Percentiles rank a stretch among this genome's conserved stretches.
These are phyloP conservation scores for Trichoderma atrobrunneum DNA, from an alignment of 2,329 filamentous ascomycete genomes.

Conservation along the genomic window DNA sequence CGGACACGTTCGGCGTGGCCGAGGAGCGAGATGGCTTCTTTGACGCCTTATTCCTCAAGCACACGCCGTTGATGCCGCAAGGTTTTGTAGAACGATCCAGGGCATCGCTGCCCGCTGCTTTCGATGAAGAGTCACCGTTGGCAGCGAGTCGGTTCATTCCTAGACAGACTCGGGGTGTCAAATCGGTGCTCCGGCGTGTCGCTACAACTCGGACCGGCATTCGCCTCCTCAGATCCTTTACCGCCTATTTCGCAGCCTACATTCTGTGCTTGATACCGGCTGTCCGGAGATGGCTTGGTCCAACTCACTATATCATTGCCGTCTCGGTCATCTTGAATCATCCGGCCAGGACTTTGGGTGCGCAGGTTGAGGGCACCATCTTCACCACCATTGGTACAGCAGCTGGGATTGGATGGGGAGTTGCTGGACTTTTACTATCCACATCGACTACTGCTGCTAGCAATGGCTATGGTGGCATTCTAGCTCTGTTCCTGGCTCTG, in stretches of 20 bases:
- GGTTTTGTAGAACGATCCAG: slow-evolving; percentile 42
- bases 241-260: slow-evolving; percentile 57
- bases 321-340: slow-evolving; percentile 59
- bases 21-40: slow-evolving; percentile 49
- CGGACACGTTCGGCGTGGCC: slow-evolving; percentile 42
- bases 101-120: slow-evolving; percentile 45
- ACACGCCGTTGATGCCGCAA: slow-evolving; percentile 37
- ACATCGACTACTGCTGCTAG: slow-evolving; percentile 46
- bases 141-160: slow-evolving; percentile 47
- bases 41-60: slow-evolving; percentile 47
- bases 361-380: slow-evolving; percentile 55
- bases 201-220: slow-evolving; percentile 51
- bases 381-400: slow-evolving; percentile 53
- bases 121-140: slow-evolving; percentile 47
- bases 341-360: slow-evolving; percentile 53
- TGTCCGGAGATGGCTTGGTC: slow-evolving; percentile 50
- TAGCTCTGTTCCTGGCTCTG: slow-evolving; percentile 53
- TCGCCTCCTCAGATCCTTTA: slow-evolving; percentile 50
- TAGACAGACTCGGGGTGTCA: slow-evolving; percentile 45
- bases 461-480: slow-evolving; percentile 51
- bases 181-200: slow-evolving; percentile 39
- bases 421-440: slow-evolving; percentile 52
- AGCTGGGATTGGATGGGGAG: slow-evolving; percentile 54
- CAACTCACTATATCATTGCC: slow-evolving; percentile 54
- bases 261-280: slow-evolving; percentile 51